phyloP scores from a whole-genome alignment of 345 rosid genomes.

The Dovyalis caffra region DNA sequence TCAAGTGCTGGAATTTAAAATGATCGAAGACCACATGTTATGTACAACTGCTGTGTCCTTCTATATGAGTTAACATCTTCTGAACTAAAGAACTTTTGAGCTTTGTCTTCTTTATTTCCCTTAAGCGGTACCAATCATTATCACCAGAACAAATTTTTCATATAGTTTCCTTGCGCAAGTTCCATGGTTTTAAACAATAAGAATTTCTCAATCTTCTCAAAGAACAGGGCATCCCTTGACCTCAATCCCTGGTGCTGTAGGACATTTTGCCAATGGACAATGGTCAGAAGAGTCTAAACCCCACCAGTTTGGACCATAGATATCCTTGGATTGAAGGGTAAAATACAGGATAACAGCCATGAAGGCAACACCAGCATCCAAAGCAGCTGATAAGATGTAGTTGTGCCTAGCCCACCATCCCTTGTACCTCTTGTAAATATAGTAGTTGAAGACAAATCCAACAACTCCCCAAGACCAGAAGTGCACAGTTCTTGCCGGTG shows the following conservation, averaged over 20 bases:
- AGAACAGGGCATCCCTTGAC: slow-evolving; percentile 55
- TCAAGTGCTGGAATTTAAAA: too few relatives aligned
- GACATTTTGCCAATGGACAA: slow-evolving; percentile 59
- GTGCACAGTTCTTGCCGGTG: slow-evolving; percentile 67
- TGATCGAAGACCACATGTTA: too few relatives aligned
- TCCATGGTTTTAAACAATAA: not conserved
- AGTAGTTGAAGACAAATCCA: slow-evolving; percentile 68
- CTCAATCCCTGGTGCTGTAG: slow-evolving; percentile 58
- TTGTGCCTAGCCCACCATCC: slow-evolving; percentile 76
- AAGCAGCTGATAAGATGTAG: slow-evolving; percentile 69
- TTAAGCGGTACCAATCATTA: too few relatives aligned
- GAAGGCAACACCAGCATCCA: slow-evolving; percentile 79
- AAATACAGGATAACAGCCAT: slow-evolving; percentile 64
- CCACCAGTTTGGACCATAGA: slow-evolving; percentile 74
- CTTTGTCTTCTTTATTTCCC: too few relatives aligned
- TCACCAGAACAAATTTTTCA: too few relatives aligned
- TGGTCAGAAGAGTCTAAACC: slow-evolving; percentile 53
- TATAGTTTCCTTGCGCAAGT: too few relatives aligned
- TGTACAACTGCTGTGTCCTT: too few relatives aligned
- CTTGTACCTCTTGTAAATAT: slow-evolving; percentile 52
- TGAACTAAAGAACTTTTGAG: too few relatives aligned
- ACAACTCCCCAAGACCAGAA: slow-evolving; percentile 56
- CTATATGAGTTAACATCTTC: too few relatives aligned
- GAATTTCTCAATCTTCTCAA: slow-evolving; percentile 15
- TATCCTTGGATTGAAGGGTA: slow-evolving; percentile 48